Base-by-base conservation (phyloP, 2,329 filamentous ascomycete species). In the Colletotrichum cuscutae region DNA sequence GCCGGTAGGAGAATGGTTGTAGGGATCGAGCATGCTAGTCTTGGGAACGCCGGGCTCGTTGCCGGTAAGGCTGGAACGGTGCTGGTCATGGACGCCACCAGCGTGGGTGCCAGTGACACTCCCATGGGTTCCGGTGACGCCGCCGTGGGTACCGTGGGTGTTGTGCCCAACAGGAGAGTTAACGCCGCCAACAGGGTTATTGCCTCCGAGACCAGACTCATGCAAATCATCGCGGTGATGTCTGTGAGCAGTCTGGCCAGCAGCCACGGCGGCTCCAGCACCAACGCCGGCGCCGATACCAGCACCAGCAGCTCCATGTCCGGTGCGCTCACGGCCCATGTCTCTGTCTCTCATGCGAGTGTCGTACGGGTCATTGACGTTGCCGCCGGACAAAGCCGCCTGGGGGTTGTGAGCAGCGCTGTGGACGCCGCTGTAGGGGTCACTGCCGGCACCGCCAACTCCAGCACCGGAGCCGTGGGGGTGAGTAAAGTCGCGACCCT, bases 1-100 rank as follows among this genome's bases (percentile, higher is more conserved):
- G 19, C 42, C 19, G 22, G 54, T 65, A 19, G 68, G 30, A 4
- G 61, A 22, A 30, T 57, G 15, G 53, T 58, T 72, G 68, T 74
- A 72, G 15, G 74, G 72, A 65, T 75, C 74, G 4, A 75, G 68
- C 74, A 75, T 74, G 65, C 64, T 75, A 4, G 42, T 60, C 54
- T 63, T 71, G 5, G 74, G 74, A 0, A 71, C 64, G 15, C 67
- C 73, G 4, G 60, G 66, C 49, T 72, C 66, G 22, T 57, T 8
- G 6, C 71, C 71, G 12, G 32, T 46, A 0, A 72, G 9, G 24
- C 68, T 58, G 22, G 63, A 68, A 24, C 62, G 71, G 1, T 57
- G 35, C 26, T 30, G 28, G 8, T 68, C 62, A 22, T 71, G 49
- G 8, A 65, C 46, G 8, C 65, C 70, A 2, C 71, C 46, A 19